Percentiles rank a stretch among this genome's conserved stretches.
Conservation (phyloP, 768 basidiomycete species). For the Xerocomellus amylosporus region DNA sequence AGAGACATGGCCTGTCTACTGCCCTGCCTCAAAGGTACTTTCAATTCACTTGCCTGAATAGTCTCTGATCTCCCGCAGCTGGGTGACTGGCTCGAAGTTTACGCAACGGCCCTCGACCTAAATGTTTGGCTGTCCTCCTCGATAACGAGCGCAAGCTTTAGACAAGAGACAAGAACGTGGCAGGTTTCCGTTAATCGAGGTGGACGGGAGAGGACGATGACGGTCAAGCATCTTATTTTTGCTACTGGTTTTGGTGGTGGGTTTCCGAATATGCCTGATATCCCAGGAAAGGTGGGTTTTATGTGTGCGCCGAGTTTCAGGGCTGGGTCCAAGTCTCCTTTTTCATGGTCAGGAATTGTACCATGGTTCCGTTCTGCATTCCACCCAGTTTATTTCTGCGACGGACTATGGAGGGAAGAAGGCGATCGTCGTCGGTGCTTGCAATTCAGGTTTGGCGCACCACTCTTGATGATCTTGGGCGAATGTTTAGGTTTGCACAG, state of each 20-base stretch:
- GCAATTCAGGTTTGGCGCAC: slow-evolving; percentile 47
- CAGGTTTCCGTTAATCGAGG: slow-evolving; percentile 36
- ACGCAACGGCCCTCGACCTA: slow-evolving; percentile 55
- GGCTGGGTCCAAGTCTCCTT: neutral
- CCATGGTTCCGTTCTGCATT: slow-evolving; percentile 53
- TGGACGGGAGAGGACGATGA: slow-evolving; percentile 32
- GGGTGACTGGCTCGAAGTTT: slow-evolving; percentile 62
- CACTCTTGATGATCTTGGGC: neutral
- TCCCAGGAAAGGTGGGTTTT: slow-evolving; percentile 40
- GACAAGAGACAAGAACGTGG: slow-evolving; percentile 41
- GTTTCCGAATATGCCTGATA: slow-evolving; percentile 43
- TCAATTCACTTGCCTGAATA: neutral
- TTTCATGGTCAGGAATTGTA: slow-evolving; percentile 41
- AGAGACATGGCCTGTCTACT: slow-evolving; percentile 48
- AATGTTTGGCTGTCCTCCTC: slow-evolving; percentile 57
- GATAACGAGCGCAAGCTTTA: slow-evolving; percentile 34
- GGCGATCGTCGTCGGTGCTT: slow-evolving; percentile 61
- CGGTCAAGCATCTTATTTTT: slow-evolving; percentile 51
- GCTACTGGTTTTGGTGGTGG: slow-evolving; percentile 54
- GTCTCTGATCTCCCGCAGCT: slow-evolving; percentile 35
- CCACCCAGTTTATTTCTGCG: slow-evolving; percentile 45
- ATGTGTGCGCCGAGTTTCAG: neutral
- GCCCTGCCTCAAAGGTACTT: slow-evolving; percentile 48
- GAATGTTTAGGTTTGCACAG: slow-evolving; percentile 14
- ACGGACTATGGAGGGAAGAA: slow-evolving; percentile 55